Evolutionary conservation across 805 yeast species (phyloP).

Genomic region (Pichia gijzeniarum): DNA sequence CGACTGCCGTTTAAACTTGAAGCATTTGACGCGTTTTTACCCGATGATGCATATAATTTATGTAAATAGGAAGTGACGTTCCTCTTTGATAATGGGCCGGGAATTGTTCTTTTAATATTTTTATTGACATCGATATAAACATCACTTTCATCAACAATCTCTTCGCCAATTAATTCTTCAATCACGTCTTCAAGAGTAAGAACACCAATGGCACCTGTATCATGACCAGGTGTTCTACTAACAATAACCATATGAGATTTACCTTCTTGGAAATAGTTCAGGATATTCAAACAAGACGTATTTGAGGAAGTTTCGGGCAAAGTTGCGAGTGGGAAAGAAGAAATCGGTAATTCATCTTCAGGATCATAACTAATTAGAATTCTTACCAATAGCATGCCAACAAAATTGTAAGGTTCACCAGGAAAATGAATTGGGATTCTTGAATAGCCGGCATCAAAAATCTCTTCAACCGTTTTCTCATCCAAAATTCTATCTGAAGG

Average conservation of each 20-base stretch:
- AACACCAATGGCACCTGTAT: constrained; percentile 80
- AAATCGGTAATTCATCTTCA: constrained; percentile 88
- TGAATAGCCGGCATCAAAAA: constrained; percentile 89
- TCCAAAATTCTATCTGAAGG: constrained; percentile 76
- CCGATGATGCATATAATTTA: constrained; percentile 37
- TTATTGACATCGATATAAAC: constrained; percentile 88
- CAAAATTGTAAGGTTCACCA: constrained; percentile 79
- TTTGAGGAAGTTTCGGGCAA: constrained; percentile 89
- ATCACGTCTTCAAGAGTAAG: constrained; percentile 95
- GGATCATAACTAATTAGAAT: constrained; percentile 94
- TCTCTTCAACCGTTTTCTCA: constrained; percentile 79
- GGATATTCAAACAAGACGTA: constrained; percentile 87
- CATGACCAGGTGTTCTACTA: constrained; percentile 74
- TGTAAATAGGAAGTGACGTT: constrained; percentile 66
- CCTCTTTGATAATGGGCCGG: constrained; percentile 69
- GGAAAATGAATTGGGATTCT: constrained; percentile 93
- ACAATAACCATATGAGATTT: constrained; percentile 96
- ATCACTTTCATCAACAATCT: constrained; percentile 93
- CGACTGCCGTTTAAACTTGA: neutral
- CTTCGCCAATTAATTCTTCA: constrained; percentile 96
- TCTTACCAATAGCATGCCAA: constrained; percentile 91
- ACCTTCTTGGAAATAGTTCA: constrained; percentile 96
- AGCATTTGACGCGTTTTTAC: constrained; percentile 6
- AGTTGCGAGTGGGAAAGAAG: constrained; percentile 91
- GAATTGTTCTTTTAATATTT: constrained; percentile 70